Evolutionary conservation across 148 eudicot genomes (phyloP), one percentile per base, ranked within the genome.

Genomic region (Rhododendron molle): DNA sequence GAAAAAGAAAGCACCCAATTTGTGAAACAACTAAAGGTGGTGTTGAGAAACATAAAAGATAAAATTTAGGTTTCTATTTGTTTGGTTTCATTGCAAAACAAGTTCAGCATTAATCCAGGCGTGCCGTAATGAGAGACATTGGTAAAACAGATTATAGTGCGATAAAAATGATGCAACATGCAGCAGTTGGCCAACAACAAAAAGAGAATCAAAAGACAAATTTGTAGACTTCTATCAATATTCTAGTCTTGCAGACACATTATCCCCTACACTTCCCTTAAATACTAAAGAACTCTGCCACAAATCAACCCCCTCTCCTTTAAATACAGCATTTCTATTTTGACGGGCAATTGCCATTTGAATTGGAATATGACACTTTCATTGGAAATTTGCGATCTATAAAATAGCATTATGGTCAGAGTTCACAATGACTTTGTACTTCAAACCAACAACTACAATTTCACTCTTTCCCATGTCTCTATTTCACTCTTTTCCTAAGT

Each of bases 401-500:
- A 44, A 23, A 44, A 78, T 78, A 18, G 30, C 30, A 43, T 44
- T 78, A 23, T 23, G 13, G 3, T 28, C 28, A 60, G 26, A 21
- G 28, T 8, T 60, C 28, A 47, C 79, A 18, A 28, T n/a, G 40
- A 73, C 34, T 23, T 60, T 60, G 69, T 30, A 47, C 21, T 8
- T 50, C 2, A 21, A 21, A 50, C 50, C 36, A 30, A 76, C n/a
- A 84, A 36, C 38, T 36, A 36, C 38, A 36, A 36, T 36, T 36
- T 36, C 38, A 36, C 2, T 36, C 91, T 97, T 95, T 71, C 98
- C 99, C 99, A 97, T 97, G 76, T 92, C 92, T 86, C 83, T 83
- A 89, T 78, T 88, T 43, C 80, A 83, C 87, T 86, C 72, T 84
- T 78, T 72, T 54, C 30, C 84, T 69, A n/a, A 85, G 84, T 84